Base-by-base conservation (phyloP, 805 yeast genomes). In the Barnettozyma salicaria region DNA sequence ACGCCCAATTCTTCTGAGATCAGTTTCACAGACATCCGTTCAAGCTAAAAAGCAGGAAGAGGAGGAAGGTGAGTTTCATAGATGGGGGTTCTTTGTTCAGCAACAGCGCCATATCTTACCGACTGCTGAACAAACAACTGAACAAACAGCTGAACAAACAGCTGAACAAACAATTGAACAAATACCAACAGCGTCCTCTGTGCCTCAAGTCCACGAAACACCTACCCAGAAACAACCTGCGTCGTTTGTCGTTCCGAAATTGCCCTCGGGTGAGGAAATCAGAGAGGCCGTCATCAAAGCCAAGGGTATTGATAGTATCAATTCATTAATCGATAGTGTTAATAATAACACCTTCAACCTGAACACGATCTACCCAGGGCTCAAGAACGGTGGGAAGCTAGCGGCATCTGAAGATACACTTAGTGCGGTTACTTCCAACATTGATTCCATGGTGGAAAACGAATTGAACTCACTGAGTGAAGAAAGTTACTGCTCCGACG, bases 1-100 rank as follows among this genome's bases (percentile, higher is more conserved):
- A 31, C 65, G 78, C 45, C 86, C 89, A 2, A 78, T 82, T 16
- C 61, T 80, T 43, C 70, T 78, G 59, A 68, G 80, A 47, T 74
- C 79, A 5, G 62, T 74, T 5, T 78, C 86, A 0, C 81, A 75
- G 44, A 78, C 84, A 1, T 71, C 83, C 3, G 53, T 61, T 10
- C 77, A 82, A 51, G 86, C 88, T 12, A 80, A 76, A 56, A 74
- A 73, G 45, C 86, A 83, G 58, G 96, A 87, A 55, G 79, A 78
- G 43, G 97, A 88, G 56, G 97, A 88, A 64, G 97, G 96, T 50
- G 95, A 84, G 53, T 71, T 87, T 45, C 96, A 85, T 58, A 78
- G 82, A 61, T 78, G 87, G 78, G 95, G 95, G 14, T 76, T 78
- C 52, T 84, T 76, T 50, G 78, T 86, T 46, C 83, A 79, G 54